Evolutionary conservation across 768 basidiomycete genomes (phyloP).

Genomic region (Suillus brevipes): DNA sequence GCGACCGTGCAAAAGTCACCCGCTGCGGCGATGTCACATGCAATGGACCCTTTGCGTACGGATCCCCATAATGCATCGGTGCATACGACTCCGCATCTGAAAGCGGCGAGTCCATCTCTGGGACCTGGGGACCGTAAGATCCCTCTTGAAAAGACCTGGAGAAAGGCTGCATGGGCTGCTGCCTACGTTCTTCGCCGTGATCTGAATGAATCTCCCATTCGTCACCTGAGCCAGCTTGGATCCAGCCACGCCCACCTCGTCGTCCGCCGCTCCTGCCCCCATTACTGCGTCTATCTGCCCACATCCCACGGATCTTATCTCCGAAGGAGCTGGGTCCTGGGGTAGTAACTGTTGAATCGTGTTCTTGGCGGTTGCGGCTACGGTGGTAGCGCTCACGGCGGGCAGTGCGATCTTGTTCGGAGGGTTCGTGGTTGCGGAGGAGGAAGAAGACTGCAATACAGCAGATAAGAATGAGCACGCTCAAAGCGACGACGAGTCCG

Average conservation of each 20-base stretch:
- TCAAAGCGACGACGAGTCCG: slow-evolving; percentile 55
- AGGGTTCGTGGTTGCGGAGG: slow-evolving; percentile 49
- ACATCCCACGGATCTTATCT: slow-evolving; percentile 27
- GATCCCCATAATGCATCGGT: slow-evolving; percentile 18
- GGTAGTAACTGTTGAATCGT: slow-evolving; percentile 17
- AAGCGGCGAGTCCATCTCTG: slow-evolving; percentile 25
- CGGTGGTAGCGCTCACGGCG: slow-evolving; percentile 33
- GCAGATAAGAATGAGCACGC: slow-evolving; percentile 52
- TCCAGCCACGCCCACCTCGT: slow-evolving; percentile 46
- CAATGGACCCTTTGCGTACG: slow-evolving; percentile 20
- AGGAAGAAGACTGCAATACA: slow-evolving; percentile 58
- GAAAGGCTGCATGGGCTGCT: slow-evolving; percentile 1
- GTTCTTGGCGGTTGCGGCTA: slow-evolving; percentile 30
- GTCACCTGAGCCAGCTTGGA: slow-evolving; percentile 48
- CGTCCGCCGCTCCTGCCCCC: slow-evolving; percentile 24
- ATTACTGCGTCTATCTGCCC: slow-evolving; percentile 13
- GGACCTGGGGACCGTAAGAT: slow-evolving; percentile 8
- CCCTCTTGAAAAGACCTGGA: slow-evolving; percentile 6
- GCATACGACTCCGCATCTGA: slow-evolving; percentile 24
- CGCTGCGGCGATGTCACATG: slow-evolving; percentile 10
- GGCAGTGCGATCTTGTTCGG: slow-evolving; percentile 38
- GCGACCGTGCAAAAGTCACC: slow-evolving; percentile 20
- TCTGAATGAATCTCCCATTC: slow-evolving; percentile 44
- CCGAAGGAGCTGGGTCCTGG: slow-evolving; percentile 24
- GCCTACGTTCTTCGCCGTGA: slow-evolving; percentile 11